Conservation (phyloP, 495 filamentous ascomycete genomes). For the Aspergillus heteromorphus region DNA sequence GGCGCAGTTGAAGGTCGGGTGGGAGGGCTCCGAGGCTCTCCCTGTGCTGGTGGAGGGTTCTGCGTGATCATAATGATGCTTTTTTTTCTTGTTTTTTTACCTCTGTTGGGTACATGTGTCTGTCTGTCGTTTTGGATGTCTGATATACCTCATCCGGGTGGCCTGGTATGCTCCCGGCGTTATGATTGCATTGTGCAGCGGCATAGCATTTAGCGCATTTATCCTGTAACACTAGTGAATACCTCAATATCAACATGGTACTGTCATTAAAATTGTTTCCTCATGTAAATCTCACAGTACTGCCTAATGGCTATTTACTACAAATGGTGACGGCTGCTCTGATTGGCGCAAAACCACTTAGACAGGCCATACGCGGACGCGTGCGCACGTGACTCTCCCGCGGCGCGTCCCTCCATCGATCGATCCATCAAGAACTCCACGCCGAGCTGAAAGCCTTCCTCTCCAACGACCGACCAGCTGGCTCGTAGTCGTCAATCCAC, state of each 20-base stretch:
- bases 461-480: constrained; percentile 2
- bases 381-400: constrained; percentile 37
- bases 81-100: too few species aligned
- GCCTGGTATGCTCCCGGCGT: constrained; percentile 22
- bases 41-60: too few species aligned
- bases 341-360: constrained; percentile 22
- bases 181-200: constrained; percentile 12
- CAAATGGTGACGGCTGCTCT: not conserved
- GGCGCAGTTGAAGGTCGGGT: constrained; percentile 29
- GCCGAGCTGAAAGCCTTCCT: not conserved
- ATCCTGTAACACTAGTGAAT: constrained; percentile 33
- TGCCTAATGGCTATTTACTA: not conserved
- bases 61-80: too few species aligned
- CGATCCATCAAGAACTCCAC: constrained; percentile 6
- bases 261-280: not conserved
- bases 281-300: not conserved
- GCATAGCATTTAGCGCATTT: constrained; percentile 20
- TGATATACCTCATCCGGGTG: constrained; percentile 26
- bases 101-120: constrained; percentile 10
- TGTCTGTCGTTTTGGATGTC: constrained; percentile 15
- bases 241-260: constrained; percentile 2
- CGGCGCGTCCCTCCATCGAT: constrained; percentile 21
- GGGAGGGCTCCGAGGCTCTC: constrained; percentile 24
- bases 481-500: constrained; percentile 4
- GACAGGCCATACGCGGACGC: constrained; percentile 35